These are phyloP conservation scores for Peniophora sp. DNA, from an alignment of 1,284 basidiomycete genomes.

Conservation along the genomic window DNA sequence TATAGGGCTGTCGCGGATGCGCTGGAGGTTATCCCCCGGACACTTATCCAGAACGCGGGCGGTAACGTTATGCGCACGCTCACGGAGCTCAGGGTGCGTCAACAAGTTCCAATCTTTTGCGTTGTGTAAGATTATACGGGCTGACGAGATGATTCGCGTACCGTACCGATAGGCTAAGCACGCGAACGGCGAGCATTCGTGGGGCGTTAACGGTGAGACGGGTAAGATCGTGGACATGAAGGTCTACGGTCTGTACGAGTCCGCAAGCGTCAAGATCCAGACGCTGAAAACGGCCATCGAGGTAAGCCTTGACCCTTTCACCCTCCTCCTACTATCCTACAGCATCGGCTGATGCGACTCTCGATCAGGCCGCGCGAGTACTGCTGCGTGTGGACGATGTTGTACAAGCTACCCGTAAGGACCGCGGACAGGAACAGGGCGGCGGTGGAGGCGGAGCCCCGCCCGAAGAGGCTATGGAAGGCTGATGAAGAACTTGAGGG, in stretches of 20 bases:
- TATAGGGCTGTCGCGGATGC: constrained; percentile 92
- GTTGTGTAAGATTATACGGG: neutral
- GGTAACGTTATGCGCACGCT: constrained; percentile 92
- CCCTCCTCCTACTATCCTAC: neutral
- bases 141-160: too few relatives aligned
- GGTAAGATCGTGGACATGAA: constrained; percentile 97
- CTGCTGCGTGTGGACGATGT: constrained; percentile 93
- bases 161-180: constrained; percentile 91
- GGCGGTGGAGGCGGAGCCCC: constrained; percentile 27
- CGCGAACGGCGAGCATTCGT: constrained; percentile 83
- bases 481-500: constrained; percentile 5
- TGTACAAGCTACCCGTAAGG: constrained; percentile 76
- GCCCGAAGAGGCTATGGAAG: constrained; percentile 48
- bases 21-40: constrained; percentile 95
- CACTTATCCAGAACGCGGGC: constrained; percentile 92
- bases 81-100: constrained; percentile 78
- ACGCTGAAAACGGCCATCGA: constrained; percentile 97
- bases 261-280: constrained; percentile 96
- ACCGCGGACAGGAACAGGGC: constrained; percentile 44
- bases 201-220: constrained; percentile 92
- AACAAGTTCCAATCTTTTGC: constrained; percentile 2
- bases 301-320: constrained; percentile 28
- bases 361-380: constrained; percentile 84
- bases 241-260: constrained; percentile 88
- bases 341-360: too few relatives aligned